Evolutionary conservation across 371 early-diverging fungal species (phyloP).

Genomic region (Haplosporangium sp.): DNA sequence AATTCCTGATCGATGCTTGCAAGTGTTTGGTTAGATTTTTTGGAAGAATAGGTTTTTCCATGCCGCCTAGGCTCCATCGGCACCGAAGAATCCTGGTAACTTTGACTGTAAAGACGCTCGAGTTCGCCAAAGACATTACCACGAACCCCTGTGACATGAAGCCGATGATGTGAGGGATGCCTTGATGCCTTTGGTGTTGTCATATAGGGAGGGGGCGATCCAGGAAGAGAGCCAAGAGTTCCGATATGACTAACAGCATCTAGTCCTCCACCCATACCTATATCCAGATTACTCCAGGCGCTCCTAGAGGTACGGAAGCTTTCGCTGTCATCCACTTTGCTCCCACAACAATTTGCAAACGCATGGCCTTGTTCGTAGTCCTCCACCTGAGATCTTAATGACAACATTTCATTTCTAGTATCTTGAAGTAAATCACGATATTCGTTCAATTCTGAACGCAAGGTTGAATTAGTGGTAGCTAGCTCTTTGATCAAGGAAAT

Average conservation of each 20-base stretch:
- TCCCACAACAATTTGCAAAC: slow-evolving; percentile 34
- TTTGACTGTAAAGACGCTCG: slow-evolving; percentile 37
- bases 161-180: slow-evolving; percentile 28
- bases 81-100: slow-evolving; percentile 6
- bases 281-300: slow-evolving; percentile 38
- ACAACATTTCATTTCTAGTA: slow-evolving; percentile 58
- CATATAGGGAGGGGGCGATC: slow-evolving; percentile 51
- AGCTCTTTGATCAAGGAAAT: slow-evolving; percentile 63
- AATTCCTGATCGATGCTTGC: slow-evolving; percentile 1
- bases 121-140: slow-evolving; percentile 55
- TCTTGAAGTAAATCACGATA: slow-evolving; percentile 58
- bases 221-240: slow-evolving; percentile 47
- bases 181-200: slow-evolving; percentile 18
- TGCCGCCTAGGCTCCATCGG: slow-evolving; percentile 8
- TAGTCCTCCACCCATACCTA: slow-evolving; percentile 26
- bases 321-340: slow-evolving; percentile 25
- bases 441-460: slow-evolving; percentile 59
- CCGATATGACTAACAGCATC: slow-evolving; percentile 55
- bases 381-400: slow-evolving; percentile 55
- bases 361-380: slow-evolving; percentile 56
- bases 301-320: slow-evolving; percentile 27
- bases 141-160: slow-evolving; percentile 34
- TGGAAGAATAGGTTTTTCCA: slow-evolving; percentile 15
- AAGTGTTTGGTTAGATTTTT: slow-evolving; percentile 10
- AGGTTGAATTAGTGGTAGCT: slow-evolving; percentile 59